Evolutionary conservation across 306 rosid genomes (phyloP).

Genomic region (Carpinus viminea): DNA sequence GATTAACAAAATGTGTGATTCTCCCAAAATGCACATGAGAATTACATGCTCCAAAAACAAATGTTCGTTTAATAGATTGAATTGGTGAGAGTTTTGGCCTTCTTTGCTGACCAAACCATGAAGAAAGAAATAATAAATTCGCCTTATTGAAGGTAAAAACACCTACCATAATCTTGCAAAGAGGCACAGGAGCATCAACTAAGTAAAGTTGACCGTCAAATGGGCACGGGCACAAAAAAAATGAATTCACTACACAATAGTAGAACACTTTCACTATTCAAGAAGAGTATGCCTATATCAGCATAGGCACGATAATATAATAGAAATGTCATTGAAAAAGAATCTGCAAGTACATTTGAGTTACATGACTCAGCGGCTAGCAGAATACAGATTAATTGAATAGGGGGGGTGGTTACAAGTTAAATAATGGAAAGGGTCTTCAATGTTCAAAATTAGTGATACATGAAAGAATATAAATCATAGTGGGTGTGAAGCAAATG

Average conservation of each 20-base stretch:
- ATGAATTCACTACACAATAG: not conserved
- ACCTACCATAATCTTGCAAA: not conserved
- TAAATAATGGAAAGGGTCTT: slow-evolving; percentile 35
- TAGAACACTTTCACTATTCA: not conserved
- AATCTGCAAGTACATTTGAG: slow-evolving; percentile 24
- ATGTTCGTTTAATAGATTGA: too few relatives aligned
- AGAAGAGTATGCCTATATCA: slow-evolving; percentile 17
- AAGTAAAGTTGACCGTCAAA: not conserved
- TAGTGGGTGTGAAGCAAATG: slow-evolving; percentile 19
- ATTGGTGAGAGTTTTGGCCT: too few relatives aligned
- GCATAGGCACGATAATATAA: slow-evolving; percentile 28
- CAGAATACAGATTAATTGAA: slow-evolving; percentile 22
- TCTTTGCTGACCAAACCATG: too few relatives aligned
- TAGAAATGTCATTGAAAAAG: slow-evolving; percentile 27
- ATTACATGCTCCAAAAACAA: too few relatives aligned
- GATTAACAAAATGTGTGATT: too few relatives aligned
- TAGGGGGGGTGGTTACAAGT: slow-evolving; percentile 36
- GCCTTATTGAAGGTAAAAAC: not conserved
- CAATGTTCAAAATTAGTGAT: slow-evolving; percentile 42
- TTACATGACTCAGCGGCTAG: not conserved
- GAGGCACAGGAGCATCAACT: not conserved
- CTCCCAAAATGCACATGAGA: too few relatives aligned
- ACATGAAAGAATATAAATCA: slow-evolving; percentile 52
- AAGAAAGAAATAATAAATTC: not conserved
- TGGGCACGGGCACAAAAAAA: not conserved